Evolutionary conservation across 768 basidiomycete genomes (phyloP), one percentile per base, ranked within the genome.

Genomic region (Lyophyllum decastes): DNA sequence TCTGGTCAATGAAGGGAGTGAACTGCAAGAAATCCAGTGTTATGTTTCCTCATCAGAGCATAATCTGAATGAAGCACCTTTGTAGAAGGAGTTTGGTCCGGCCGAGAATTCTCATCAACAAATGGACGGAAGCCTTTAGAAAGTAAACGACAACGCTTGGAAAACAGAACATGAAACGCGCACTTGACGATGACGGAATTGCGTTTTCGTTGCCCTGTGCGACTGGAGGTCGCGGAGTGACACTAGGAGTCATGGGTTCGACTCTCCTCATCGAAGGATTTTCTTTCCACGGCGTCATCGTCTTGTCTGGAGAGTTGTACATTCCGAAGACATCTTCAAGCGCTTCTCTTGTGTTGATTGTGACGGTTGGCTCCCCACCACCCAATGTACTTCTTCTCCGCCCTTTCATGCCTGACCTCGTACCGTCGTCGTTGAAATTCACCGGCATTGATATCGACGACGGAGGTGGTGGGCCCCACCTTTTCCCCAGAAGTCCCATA

Each of bases 261-360:
- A 92, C 74, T 66, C 82, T 87, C 69, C 79, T 83, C 30, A 90
- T 75, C 30, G 88, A 88, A 0, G 87, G 88, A 66, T 90, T 83
- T 66, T 90, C 90, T 63, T 85, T 89, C 22, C 89, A 88, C 4
- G 83, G 81, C 4, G 78, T 84, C 45, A 79, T 78, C 0, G 88
- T 88, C 73, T 87, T 91, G 59, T 92, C 90, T 2, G 91, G 91
- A 9, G 90, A 92, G 70, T 97, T 96, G 70, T 95, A 98, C 89
- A 98, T 94, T 52, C 88, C 90, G 73, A 95, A 94, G 41, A 98
- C 94, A 67, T 98, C 94, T 12, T 86, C 90, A 33, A 97, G 80
- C 3, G 97, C 97, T 61, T 94, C 92, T 70, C 94, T 95, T 26
- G 97, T 99, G 70, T 97, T 97, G 64, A 98, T 94, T 0, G 97